These are phyloP conservation scores for Phytophthora tentaculata DNA, from an alignment of 352 stramenopile genomes.

Conservation along the genomic window DNA sequence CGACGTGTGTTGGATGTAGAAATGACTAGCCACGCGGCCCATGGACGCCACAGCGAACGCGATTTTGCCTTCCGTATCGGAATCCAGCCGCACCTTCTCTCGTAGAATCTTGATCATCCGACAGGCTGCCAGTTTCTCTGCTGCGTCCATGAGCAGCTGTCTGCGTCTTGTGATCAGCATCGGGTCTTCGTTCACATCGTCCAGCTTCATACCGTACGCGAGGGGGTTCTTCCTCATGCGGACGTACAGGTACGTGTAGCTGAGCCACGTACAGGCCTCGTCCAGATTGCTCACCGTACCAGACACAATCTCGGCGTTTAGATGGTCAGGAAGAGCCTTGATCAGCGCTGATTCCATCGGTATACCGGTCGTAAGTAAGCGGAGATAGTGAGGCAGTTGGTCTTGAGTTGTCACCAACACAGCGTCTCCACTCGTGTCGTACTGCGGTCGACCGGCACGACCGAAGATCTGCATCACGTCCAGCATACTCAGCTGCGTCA, in stretches of 20 bases:
- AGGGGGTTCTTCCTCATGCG: slow-evolving; percentile 98
- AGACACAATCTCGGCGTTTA: slow-evolving; percentile 99
- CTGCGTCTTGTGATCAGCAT: slow-evolving; percentile 74
- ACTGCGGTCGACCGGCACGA: slow-evolving; percentile 97
- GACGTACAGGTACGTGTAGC: slow-evolving; percentile 99
- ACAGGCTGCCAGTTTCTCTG: slow-evolving; percentile 74
- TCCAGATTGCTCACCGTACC: slow-evolving; percentile 98
- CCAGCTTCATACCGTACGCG: slow-evolving; percentile 96
- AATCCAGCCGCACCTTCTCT: slow-evolving; percentile 52
- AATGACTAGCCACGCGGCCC: slow-evolving; percentile 98
- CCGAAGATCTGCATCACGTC: slow-evolving; percentile 99
- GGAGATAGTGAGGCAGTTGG: slow-evolving; percentile 93
- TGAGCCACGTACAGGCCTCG: slow-evolving; percentile 97
- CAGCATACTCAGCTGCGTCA: slow-evolving; percentile 97
- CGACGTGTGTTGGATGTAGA: slow-evolving; percentile 99
- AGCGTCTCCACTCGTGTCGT: slow-evolving; percentile 98
- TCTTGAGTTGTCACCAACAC: slow-evolving; percentile 98
- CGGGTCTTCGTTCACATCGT: slow-evolving; percentile 93
- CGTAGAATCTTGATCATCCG: slow-evolving; percentile 87
- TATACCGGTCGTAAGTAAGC: slow-evolving; percentile 95
- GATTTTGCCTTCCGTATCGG: slow-evolving; percentile 50
- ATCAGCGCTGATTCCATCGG: slow-evolving; percentile 99
- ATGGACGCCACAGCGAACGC: slow-evolving; percentile 95
- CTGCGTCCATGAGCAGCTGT: slow-evolving; percentile 75
- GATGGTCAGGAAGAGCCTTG: slow-evolving; percentile 98